Conservation (phyloP, 805 yeast species). For the Kregervanrija fluxuum region DNA sequence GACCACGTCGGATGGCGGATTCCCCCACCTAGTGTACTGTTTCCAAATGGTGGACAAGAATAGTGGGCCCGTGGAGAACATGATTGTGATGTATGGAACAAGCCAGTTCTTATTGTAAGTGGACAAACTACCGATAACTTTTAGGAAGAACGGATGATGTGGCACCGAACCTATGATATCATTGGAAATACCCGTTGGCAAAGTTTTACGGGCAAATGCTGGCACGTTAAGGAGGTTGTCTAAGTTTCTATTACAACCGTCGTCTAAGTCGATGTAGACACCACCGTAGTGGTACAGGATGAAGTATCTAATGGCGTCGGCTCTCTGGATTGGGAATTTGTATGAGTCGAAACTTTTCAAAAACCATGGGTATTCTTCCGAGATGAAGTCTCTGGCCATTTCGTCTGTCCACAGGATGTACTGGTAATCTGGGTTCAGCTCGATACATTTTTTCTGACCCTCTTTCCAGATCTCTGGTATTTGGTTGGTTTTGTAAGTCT, state of each 20-base stretch:
- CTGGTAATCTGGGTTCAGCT: conserved; percentile 80
- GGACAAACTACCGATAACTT: conserved; percentile 57
- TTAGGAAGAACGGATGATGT: conserved; percentile 74
- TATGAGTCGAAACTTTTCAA: conserved; percentile 70
- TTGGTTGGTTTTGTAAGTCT: conserved; percentile 74
- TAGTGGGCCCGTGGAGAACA: conserved; percentile 90
- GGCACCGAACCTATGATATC: conserved; percentile 91
- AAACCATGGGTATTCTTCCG: conserved; percentile 82
- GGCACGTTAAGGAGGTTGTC: conserved; percentile 79
- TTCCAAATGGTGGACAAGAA: conserved; percentile 84
- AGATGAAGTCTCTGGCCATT: conserved; percentile 69
- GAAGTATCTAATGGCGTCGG: conserved; percentile 87
- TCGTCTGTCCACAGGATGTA: conserved; percentile 89
- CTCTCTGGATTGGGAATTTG: conserved; percentile 77
- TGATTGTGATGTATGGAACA: conserved; percentile 83
- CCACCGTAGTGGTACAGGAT: conserved; percentile 82
- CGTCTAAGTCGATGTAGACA: conserved; percentile 83
- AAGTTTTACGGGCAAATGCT: conserved; percentile 80
- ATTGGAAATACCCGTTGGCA: conserved; percentile 87
- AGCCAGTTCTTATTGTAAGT: conserved; percentile 68
- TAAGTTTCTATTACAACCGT: conserved; percentile 70
- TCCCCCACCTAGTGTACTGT: conserved; percentile 75
- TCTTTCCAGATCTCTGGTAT: conserved; percentile 78
- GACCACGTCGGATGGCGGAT: conserved; percentile 57
- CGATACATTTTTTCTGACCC: conserved; percentile 70